Conservation (phyloP, 495 filamentous ascomycete genomes). For the Neurospora cerealis region DNA sequence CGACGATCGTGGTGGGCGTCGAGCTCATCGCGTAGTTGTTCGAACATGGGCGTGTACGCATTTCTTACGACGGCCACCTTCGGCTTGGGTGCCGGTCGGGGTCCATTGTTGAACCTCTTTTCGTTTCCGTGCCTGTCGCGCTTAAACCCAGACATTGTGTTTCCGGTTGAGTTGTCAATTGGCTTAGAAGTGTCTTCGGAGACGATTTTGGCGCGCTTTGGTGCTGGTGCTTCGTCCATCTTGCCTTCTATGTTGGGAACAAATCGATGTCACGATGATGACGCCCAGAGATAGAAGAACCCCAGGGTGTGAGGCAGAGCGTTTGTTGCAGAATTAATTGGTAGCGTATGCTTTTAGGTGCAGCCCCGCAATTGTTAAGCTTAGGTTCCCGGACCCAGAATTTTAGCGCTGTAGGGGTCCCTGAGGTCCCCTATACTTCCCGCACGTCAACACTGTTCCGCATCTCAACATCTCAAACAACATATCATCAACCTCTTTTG, state of each 20-base stretch:
- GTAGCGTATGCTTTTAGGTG: background rate
- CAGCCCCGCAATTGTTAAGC: background rate
- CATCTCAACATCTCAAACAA: background rate
- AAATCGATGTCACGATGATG: background rate
- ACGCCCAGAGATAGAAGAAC: slow-evolving; percentile 5
- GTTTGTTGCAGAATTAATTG: background rate
- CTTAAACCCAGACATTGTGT: slow-evolving; percentile 41
- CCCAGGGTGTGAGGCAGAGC: slow-evolving; percentile 2
- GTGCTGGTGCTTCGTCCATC: background rate
- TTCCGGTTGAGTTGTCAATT: background rate
- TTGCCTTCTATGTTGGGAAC: background rate
- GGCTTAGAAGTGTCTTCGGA: background rate
- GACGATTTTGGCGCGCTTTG: background rate
- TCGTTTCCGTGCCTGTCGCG: slow-evolving; percentile 51
- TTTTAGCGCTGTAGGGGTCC: background rate
- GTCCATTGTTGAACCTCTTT: slow-evolving; percentile 20
- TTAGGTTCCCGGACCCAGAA: background rate
- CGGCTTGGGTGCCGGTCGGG: slow-evolving; percentile 19
- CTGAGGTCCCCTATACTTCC: background rate
- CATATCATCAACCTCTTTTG: background rate
- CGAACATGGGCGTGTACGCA: slow-evolving; percentile 68
- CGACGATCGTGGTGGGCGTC: slow-evolving; percentile 92
- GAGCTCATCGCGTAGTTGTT: slow-evolving; percentile 71
- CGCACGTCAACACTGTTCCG: background rate
- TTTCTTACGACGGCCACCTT: slow-evolving; percentile 21